These are phyloP conservation scores for Phytopythium vexans DNA, from an alignment of 352 stramenopile genomes.

Conservation along the genomic window DNA sequence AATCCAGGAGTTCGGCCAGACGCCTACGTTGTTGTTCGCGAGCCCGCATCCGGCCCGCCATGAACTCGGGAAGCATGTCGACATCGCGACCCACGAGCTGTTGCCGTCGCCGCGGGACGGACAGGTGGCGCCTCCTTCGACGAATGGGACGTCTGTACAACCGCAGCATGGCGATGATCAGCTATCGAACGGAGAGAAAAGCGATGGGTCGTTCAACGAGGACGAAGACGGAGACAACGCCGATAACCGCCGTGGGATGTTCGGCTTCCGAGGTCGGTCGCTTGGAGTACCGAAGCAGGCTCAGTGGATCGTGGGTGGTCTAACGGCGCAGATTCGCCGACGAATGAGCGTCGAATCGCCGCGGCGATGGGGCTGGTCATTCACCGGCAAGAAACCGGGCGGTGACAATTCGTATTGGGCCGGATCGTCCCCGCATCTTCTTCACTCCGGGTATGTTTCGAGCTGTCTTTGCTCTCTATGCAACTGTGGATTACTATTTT, in stretches of 20 bases:
- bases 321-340: conserved; percentile 74
- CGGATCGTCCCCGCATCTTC: conserved; percentile 57
- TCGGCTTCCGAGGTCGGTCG: conserved; percentile 61
- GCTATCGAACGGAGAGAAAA: conserved; percentile 8
- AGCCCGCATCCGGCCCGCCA: conserved; percentile 65
- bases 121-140: conserved; percentile 12
- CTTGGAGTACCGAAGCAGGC: conserved; percentile 72
- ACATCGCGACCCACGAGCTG: conserved; percentile 49
- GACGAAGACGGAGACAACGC: conserved; percentile 21
- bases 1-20: conserved; percentile 93
- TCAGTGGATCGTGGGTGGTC: conserved; percentile 64
- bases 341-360: conserved; percentile 70
- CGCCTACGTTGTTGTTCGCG: conserved; percentile 72
- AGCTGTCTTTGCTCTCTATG: background rate
- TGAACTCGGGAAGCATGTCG: conserved; percentile 48
- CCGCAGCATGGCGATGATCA: conserved; percentile 9
- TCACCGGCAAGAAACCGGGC: conserved; percentile 34
- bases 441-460: conserved; percentile 61
- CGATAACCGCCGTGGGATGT: conserved; percentile 52
- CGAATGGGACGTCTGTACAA: conserved; percentile 16
- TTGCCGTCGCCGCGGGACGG: conserved; percentile 29
- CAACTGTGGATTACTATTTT: background rate
- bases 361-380: conserved; percentile 70
- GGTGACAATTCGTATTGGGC: conserved; percentile 52
- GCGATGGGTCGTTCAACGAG: conserved; percentile 18